Conservation (phyloP, 2,329 filamentous ascomycete genomes). For the Paramyrothecium sp. region DNA sequence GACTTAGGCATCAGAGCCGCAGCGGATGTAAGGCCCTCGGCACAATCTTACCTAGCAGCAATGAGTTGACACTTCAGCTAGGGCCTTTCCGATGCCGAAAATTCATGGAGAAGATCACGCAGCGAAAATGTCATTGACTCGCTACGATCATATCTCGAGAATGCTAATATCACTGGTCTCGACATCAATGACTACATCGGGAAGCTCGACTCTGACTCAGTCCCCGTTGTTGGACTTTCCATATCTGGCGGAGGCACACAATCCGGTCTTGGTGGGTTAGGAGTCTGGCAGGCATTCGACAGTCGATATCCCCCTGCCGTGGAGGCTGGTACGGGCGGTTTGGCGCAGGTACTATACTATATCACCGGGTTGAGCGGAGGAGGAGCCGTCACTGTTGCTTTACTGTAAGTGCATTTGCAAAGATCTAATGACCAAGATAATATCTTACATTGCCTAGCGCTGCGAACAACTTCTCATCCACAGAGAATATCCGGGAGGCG, state of each 20-base stretch:
- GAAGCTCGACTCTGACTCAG: constrained; percentile 13
- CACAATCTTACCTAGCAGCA: rapidly evolving
- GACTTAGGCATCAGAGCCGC: constrained; percentile 10
- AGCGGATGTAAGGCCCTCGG: background rate
- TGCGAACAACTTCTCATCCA: constrained; percentile 22
- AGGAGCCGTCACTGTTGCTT: constrained; percentile 20
- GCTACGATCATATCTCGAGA: constrained; percentile 16
- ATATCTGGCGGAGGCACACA: constrained; percentile 25
- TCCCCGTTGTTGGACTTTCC: constrained; percentile 20
- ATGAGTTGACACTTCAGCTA: background rate
- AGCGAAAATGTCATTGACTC: constrained; percentile 16
- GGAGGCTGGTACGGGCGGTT: constrained; percentile 17
- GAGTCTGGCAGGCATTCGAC: constrained; percentile 25
- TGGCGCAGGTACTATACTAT: constrained; percentile 21
- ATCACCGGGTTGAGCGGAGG: constrained; percentile 24
- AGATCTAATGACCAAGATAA: rapidly evolving
- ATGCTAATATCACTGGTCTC: constrained; percentile 17
- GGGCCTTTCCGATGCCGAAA: constrained; percentile 19
- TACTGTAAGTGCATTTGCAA: constrained; percentile 11
- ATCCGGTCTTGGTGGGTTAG: constrained; percentile 23
- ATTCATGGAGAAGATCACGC: constrained; percentile 15
- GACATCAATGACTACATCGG: constrained; percentile 16
- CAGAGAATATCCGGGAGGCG: constrained; percentile 9
- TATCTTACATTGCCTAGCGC: constrained; percentile 9
- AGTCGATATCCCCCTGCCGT: constrained; percentile 14